These are phyloP conservation scores for Earliella scabrosa DNA, from an alignment of 1,284 basidiomycete genomes.

Conservation along the genomic window DNA sequence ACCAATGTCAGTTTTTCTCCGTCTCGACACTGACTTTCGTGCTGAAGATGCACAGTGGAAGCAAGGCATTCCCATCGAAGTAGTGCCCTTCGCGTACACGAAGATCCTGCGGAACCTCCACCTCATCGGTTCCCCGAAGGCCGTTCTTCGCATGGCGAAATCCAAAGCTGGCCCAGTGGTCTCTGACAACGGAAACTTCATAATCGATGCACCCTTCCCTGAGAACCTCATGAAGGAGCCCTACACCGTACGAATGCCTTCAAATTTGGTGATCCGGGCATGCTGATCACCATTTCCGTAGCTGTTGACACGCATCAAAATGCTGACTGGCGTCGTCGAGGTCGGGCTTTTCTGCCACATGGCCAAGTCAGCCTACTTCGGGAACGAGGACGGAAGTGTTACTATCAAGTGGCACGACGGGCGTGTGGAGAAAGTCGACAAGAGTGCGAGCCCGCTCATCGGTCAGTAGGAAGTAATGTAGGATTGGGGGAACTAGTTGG, in stretches of 20 bases:
- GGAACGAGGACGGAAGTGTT: slow-evolving; percentile 77
- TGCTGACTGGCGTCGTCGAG: slow-evolving; percentile 96
- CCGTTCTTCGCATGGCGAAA: slow-evolving; percentile 82
- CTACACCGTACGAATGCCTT: slow-evolving; percentile 62
- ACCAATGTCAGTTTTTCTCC: slow-evolving; percentile 64
- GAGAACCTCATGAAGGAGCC: slow-evolving; percentile 74
- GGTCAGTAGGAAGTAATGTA: neutral
- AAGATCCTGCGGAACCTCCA: slow-evolving; percentile 79
- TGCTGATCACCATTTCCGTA: too few relatives aligned
- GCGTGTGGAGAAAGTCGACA: slow-evolving; percentile 40
- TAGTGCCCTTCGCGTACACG: slow-evolving; percentile 94
- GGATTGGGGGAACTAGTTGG: neutral
- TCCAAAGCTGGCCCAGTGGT: slow-evolving; percentile 94
- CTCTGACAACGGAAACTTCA: slow-evolving; percentile 94
- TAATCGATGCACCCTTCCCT: slow-evolving; percentile 91
- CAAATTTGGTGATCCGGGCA: too few relatives aligned
- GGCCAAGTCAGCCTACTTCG: slow-evolving; percentile 97
- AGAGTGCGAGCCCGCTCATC: neutral
- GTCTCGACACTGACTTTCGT: too few relatives aligned
- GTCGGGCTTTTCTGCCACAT: slow-evolving; percentile 95
- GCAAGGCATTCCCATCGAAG: slow-evolving; percentile 94
- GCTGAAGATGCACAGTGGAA: slow-evolving; percentile 83
- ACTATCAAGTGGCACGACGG: slow-evolving; percentile 56
- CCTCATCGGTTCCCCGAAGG: slow-evolving; percentile 64
- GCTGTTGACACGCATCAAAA: slow-evolving; percentile 79